Evolutionary conservation across 208 protist species (phyloP).

Genomic region (Novymonas esmeraldas): DNA sequence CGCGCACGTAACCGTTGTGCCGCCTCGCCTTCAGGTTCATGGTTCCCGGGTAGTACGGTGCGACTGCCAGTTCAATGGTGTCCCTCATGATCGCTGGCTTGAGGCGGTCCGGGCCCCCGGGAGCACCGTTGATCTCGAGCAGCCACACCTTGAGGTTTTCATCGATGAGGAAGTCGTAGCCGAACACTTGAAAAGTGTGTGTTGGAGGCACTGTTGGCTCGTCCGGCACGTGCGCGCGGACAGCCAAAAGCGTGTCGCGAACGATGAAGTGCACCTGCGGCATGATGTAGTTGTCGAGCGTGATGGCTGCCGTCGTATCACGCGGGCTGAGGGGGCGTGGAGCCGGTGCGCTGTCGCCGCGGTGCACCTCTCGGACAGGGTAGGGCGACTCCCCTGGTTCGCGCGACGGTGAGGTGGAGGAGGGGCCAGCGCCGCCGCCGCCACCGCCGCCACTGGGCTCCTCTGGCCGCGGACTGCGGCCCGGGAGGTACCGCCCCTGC

Average conservation of each 20-base stretch:
- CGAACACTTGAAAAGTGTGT: slow-evolving; percentile 89
- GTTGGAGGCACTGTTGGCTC: slow-evolving; percentile 51
- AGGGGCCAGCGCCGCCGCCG: not conserved
- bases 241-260: slow-evolving; percentile 62
- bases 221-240: slow-evolving; percentile 37
- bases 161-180: slow-evolving; percentile 91
- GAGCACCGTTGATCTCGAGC: slow-evolving; percentile 91
- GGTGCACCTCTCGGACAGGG: slow-evolving; percentile 10
- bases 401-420: slow-evolving; percentile 9
- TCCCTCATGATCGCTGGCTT: slow-evolving; percentile 65
- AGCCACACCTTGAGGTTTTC: slow-evolving; percentile 75
- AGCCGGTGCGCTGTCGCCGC: slow-evolving; percentile 14
- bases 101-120: slow-evolving; percentile 61
- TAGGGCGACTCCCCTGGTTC: slow-evolving; percentile 18
- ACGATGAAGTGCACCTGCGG: slow-evolving; percentile 82
- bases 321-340: not conserved
- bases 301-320: slow-evolving; percentile 21
- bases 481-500: slow-evolving; percentile 10
- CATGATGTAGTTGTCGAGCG: slow-evolving; percentile 58
- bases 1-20: slow-evolving; percentile 59
- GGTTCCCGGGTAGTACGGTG: slow-evolving; percentile 56
- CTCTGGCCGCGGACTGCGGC: slow-evolving; percentile 23
- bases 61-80: slow-evolving; percentile 74
- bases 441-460: slow-evolving; percentile 12
- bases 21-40: slow-evolving; percentile 33